Conservation (phyloP, 2,329 filamentous ascomycete species). For the Microdochium paspali region DNA sequence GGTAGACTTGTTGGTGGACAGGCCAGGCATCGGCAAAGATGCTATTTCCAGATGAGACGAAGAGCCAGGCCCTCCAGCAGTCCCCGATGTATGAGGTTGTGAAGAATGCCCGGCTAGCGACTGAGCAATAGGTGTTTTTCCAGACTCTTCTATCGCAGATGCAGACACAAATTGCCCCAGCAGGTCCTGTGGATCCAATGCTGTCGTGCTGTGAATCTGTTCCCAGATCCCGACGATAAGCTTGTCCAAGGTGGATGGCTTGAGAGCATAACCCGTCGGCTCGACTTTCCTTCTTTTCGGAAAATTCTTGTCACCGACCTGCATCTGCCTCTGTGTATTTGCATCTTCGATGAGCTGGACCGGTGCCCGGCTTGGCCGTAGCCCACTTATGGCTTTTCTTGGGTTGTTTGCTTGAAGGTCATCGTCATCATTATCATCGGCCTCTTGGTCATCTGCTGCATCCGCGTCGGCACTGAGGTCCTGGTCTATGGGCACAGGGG, state of each 20-base stretch:
- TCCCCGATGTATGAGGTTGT: constrained; percentile 1
- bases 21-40: background rate
- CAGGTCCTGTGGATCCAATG: constrained; percentile 16
- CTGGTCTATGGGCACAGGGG: background rate
- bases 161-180: constrained; percentile 14
- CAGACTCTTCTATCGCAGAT: constrained; percentile 6
- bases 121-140: no score
- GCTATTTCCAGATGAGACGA: background rate
- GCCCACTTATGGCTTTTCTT: constrained; percentile 7
- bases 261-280: constrained; percentile 16
- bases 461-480: background rate
- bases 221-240: constrained; percentile 23
- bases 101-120: constrained; percentile 3
- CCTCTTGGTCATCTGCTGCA: background rate
- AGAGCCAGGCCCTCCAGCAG: background rate
- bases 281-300: constrained; percentile 13
- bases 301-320: constrained; percentile 10
- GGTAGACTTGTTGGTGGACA: background rate
- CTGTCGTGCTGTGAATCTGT: constrained; percentile 19
- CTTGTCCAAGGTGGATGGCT: constrained; percentile 17
- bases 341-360: constrained; percentile 9
- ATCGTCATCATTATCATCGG: background rate
- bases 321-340: constrained; percentile 16
- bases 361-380: constrained; percentile 8
- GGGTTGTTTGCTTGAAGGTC: background rate